Percentiles rank a stretch among this genome's conserved stretches.
Evolutionary conservation across 2,329 filamentous ascomycete species (phyloP).

Genomic region (Neospermospora avenae): DNA sequence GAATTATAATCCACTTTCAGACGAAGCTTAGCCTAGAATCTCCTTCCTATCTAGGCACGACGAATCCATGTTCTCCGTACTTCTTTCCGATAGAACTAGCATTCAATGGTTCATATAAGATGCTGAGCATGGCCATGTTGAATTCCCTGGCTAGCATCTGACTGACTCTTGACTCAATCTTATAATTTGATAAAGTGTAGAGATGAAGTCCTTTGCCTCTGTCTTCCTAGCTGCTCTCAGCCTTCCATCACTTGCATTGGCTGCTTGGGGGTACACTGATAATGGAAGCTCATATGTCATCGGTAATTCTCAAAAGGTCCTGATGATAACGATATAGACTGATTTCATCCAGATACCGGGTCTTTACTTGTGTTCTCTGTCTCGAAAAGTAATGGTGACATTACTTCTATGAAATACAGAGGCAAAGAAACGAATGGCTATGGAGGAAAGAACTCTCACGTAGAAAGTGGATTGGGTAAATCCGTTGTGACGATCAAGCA

Average conservation of each 20-base stretch:
- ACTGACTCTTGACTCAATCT: not conserved
- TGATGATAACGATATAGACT: not conserved
- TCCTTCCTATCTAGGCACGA: not conserved
- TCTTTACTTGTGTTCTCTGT: slow-evolving; percentile 37
- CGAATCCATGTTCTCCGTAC: not conserved
- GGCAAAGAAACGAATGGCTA: slow-evolving; percentile 25
- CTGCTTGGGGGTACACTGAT: slow-evolving; percentile 41
- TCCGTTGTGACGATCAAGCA: slow-evolving; percentile 46
- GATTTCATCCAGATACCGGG: slow-evolving; percentile 28
- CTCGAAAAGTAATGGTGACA: slow-evolving; percentile 37
- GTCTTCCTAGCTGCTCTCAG: slow-evolving; percentile 8
- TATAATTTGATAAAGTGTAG: not conserved
- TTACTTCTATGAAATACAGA: slow-evolving; percentile 36
- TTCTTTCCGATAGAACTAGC: not conserved
- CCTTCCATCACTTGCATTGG: slow-evolving; percentile 29
- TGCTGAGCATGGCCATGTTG: not conserved
- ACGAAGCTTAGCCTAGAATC: not conserved
- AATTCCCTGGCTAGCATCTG: too few species aligned
- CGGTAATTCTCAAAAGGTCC: not conserved
- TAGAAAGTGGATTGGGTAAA: slow-evolving; percentile 46
- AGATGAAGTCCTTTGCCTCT: slow-evolving; percentile 10
- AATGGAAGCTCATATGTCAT: slow-evolving; percentile 40
- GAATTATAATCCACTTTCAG: not conserved
- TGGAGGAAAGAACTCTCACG: slow-evolving; percentile 14
- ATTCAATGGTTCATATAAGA: not conserved